Conservation (phyloP, 306 rosid species). For the Corylus avellana region DNA sequence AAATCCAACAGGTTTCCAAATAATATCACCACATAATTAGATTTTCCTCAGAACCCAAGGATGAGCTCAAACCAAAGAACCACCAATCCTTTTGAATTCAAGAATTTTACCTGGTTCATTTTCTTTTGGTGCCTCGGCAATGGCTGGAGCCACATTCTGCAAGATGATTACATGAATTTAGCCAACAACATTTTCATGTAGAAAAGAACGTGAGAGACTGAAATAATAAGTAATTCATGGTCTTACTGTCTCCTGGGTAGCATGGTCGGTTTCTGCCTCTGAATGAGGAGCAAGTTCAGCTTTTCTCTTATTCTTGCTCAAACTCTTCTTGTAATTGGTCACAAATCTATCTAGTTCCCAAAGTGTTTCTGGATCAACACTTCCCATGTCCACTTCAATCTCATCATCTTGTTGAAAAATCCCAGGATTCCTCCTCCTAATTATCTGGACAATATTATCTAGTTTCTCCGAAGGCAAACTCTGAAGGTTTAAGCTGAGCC, state of each 20-base stretch:
- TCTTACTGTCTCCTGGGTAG: conserved; percentile 50
- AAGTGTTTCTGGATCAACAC: conserved; percentile 86
- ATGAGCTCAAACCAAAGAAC: background rate
- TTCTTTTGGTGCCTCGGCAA: conserved; percentile 45
- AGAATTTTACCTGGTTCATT: conserved; percentile 53
- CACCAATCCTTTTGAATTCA: conserved; percentile 13
- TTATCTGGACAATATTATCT: conserved; percentile 79
- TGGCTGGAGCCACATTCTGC: conserved; percentile 48
- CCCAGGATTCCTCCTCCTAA: conserved; percentile 69
- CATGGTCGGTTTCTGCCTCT: conserved; percentile 49
- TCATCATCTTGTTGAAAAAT: conserved; percentile 82
- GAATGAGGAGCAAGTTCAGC: conserved; percentile 69
- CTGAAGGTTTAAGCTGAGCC: conserved; percentile 80
- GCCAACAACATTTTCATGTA: background rate
- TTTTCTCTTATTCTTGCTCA: conserved; percentile 88
- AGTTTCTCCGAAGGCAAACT: conserved; percentile 77
- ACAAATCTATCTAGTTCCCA: conserved; percentile 98
- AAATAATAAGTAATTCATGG: conserved; percentile 12
- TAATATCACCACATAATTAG: background rate
- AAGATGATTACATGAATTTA: conserved; percentile 8
- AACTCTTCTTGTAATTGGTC: conserved; percentile 86
- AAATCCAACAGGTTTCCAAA: conserved; percentile 6
- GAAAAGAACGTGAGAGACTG: background rate
- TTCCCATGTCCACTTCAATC: conserved; percentile 93
- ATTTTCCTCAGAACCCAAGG: background rate